phyloP scores from a whole-genome alignment of 805 yeast genomes.

The Candida succiphila region DNA sequence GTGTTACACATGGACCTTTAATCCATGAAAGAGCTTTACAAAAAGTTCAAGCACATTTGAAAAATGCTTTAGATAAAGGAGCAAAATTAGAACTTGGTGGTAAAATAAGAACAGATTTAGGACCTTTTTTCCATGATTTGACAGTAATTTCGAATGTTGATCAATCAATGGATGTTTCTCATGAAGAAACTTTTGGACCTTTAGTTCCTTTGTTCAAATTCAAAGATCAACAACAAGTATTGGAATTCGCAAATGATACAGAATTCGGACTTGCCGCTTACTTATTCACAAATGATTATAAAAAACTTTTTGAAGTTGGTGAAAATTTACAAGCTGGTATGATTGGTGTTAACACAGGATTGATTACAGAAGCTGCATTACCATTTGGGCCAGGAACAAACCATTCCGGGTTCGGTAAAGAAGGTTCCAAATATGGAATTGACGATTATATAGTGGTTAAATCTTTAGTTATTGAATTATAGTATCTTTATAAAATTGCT shows the following conservation, averaged over 20 bases:
- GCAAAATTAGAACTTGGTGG: constrained; percentile 64
- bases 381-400: constrained; percentile 69
- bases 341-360: constrained; percentile 76
- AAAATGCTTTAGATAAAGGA: constrained; percentile 57
- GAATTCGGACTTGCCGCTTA: constrained; percentile 75
- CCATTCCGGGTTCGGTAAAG: constrained; percentile 74
- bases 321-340: constrained; percentile 69
- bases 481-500: no score
- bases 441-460: constrained; percentile 65
- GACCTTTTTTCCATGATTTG: constrained; percentile 56
- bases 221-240: constrained; percentile 51
- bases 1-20: constrained; percentile 69
- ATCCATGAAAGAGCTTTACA: constrained; percentile 53
- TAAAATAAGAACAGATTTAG: constrained; percentile 37
- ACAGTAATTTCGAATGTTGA: constrained; percentile 59
- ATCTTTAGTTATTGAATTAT: constrained; percentile 41
- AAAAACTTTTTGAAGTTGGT: constrained; percentile 47
- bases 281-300: constrained; percentile 48
- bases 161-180: constrained; percentile 41
- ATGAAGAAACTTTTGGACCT: constrained; percentile 81
- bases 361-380: constrained; percentile 55
- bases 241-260: constrained; percentile 52
- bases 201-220: constrained; percentile 64
- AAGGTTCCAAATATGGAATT: constrained; percentile 66
- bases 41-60: constrained; percentile 52